Conservation (phyloP, 2,329 filamentous ascomycete genomes). For the Pestalotiopsis sp. region DNA sequence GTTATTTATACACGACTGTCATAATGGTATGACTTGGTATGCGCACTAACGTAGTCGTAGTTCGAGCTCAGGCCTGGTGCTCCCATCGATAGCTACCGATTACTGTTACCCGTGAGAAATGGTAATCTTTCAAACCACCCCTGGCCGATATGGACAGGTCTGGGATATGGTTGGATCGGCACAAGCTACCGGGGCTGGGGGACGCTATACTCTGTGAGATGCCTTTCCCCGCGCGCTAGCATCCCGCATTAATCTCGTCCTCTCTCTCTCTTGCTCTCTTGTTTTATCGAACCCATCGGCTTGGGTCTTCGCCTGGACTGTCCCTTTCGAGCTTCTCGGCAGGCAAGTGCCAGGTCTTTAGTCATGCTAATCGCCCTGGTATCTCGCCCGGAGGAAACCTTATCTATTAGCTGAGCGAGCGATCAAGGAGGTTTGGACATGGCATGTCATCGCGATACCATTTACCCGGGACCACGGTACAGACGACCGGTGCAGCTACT, state of each 20-base stretch:
- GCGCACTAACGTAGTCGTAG: too few relatives aligned
- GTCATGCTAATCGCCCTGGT: background rate
- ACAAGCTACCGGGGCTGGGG: background rate
- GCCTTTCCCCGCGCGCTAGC: background rate
- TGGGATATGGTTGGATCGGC: background rate
- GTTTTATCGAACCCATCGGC: background rate
- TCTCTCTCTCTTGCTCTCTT: background rate
- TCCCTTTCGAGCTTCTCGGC: background rate
- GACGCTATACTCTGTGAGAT: background rate
- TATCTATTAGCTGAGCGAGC: background rate
- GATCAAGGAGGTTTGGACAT: background rate
- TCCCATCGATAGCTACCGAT: background rate
- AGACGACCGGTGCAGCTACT: background rate
- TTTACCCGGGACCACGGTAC: background rate
- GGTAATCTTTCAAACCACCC: background rate
- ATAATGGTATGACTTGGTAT: too few relatives aligned
- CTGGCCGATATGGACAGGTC: background rate
- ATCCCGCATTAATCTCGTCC: background rate
- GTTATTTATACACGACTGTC: too few relatives aligned
- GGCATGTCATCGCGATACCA: background rate
- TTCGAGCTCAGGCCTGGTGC: too few relatives aligned
- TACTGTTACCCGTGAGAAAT: background rate
- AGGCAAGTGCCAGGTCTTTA: background rate
- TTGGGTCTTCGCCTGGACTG: background rate
- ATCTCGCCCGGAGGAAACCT: background rate